Conservation (phyloP, 1,139 yeast species). For the Blastobotrys arbuscula region DNA sequence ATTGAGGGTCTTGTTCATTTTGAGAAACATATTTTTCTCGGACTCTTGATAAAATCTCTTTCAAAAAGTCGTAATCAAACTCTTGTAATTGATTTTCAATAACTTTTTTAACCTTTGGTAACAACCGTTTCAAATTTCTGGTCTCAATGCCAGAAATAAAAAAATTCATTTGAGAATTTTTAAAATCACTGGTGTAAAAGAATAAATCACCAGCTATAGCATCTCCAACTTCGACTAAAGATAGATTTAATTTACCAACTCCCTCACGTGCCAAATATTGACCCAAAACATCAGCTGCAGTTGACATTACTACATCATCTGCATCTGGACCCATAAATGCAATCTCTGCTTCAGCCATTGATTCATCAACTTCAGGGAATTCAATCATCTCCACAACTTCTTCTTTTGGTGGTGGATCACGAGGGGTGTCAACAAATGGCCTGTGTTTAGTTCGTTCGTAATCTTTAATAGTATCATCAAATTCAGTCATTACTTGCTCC, state of each 20-base stretch:
- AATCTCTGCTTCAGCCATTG: conserved; percentile 68
- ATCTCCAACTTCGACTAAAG: conserved; percentile 72
- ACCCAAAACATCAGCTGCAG: conserved; percentile 70
- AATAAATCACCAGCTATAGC: conserved; percentile 75
- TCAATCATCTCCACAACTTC: conserved; percentile 47
- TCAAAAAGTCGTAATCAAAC: conserved; percentile 61
- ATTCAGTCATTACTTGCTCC: conserved; percentile 50
- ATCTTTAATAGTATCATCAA: conserved; percentile 54
- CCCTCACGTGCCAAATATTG: conserved; percentile 61
- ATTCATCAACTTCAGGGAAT: conserved; percentile 87
- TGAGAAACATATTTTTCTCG: conserved; percentile 57
- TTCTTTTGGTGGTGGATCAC: conserved; percentile 38
- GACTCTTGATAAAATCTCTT: conserved; percentile 60
- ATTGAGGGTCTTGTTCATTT: conserved; percentile 61
- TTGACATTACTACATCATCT: conserved; percentile 46
- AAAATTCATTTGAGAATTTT: conserved; percentile 53
- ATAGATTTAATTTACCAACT: conserved; percentile 60
- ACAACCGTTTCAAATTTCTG: conserved; percentile 50
- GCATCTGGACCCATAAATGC: conserved; percentile 82
- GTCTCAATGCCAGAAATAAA: conserved; percentile 73
- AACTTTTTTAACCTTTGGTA: conserved; percentile 45
- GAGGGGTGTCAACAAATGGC: conserved; percentile 78
- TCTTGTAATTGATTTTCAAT: conserved; percentile 47
- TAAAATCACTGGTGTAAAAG: conserved; percentile 58
- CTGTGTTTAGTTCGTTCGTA: conserved; percentile 42